These are phyloP conservation scores for Debaryomyces nepalensis DNA, from an alignment of 1,139 yeast species.

Conservation along the genomic window DNA sequence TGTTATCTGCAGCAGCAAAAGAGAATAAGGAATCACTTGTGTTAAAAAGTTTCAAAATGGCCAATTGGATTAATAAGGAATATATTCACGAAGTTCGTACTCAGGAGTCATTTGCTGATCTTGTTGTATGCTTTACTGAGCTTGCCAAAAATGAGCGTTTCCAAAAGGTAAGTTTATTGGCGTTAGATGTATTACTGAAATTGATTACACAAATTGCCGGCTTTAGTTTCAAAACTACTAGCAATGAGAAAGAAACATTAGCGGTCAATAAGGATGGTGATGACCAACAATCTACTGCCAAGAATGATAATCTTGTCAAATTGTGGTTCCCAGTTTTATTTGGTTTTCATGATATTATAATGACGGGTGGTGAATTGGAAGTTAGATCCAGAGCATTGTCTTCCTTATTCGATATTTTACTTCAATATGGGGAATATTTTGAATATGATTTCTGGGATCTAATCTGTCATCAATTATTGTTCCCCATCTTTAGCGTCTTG, in stretches of 20 bases:
- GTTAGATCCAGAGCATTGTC: conserved; percentile 89
- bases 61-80: conserved; percentile 64
- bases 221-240: conserved; percentile 30
- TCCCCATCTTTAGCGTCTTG: conserved; percentile 87
- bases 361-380: conserved; percentile 94
- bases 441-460: conserved; percentile 80
- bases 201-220: conserved; percentile 65
- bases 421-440: conserved; percentile 78
- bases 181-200: conserved; percentile 74
- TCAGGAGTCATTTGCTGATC: conserved; percentile 75
- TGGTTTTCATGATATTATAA: conserved; percentile 85
- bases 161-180: conserved; percentile 79
- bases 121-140: conserved; percentile 78
- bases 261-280: conserved; percentile 19
- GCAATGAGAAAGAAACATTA: conserved; percentile 7
- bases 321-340: conserved; percentile 83
- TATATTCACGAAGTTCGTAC: conserved; percentile 65
- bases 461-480: conserved; percentile 74
- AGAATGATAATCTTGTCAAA: conserved; percentile 47
- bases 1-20: conserved; percentile 68
- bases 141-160: conserved; percentile 83
- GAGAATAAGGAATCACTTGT: conserved; percentile 63
- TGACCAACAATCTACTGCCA: conserved; percentile 15
- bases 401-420: conserved; percentile 78
- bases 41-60: conserved; percentile 63